These are phyloP conservation scores for Cucurbita argyrosperma DNA, from an alignment of 306 rosid species.

Conservation along the genomic window DNA sequence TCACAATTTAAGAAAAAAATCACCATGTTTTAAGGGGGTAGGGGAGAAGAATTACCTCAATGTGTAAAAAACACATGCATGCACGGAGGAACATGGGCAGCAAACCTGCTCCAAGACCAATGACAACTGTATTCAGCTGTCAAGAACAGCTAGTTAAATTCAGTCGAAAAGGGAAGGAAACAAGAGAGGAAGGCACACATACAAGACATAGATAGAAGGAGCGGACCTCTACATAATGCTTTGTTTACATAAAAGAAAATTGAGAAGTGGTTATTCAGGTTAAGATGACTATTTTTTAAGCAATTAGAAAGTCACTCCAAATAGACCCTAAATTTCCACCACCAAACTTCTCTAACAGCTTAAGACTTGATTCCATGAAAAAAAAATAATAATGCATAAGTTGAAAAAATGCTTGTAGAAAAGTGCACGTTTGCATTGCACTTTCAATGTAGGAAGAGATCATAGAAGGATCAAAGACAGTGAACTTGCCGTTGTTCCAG, in stretches of 20 bases:
- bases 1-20: background rate
- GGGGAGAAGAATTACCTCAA: slow-evolving; percentile 44
- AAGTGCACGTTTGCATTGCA: background rate
- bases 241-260: background rate
- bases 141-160: slow-evolving; percentile 15
- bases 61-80: slow-evolving; percentile 52
- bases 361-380: background rate
- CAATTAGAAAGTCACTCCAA: no score
- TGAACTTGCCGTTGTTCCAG: slow-evolving; percentile 41
- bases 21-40: background rate
- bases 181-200: background rate
- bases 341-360: background rate
- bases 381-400: background rate
- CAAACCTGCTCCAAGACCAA: slow-evolving; percentile 98
- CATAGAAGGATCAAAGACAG: slow-evolving; percentile 1
- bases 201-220: background rate
- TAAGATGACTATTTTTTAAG: background rate
- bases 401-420: background rate
- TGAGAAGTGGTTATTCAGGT: background rate
- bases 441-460: background rate
- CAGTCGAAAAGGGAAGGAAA: slow-evolving; percentile 2
- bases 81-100: slow-evolving; percentile 88
- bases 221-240: background rate
- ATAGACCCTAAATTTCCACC: background rate
- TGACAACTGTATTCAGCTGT: slow-evolving; percentile 65